Base-by-base conservation (phyloP, 805 yeast species). In the Ogataea paraovalis region DNA sequence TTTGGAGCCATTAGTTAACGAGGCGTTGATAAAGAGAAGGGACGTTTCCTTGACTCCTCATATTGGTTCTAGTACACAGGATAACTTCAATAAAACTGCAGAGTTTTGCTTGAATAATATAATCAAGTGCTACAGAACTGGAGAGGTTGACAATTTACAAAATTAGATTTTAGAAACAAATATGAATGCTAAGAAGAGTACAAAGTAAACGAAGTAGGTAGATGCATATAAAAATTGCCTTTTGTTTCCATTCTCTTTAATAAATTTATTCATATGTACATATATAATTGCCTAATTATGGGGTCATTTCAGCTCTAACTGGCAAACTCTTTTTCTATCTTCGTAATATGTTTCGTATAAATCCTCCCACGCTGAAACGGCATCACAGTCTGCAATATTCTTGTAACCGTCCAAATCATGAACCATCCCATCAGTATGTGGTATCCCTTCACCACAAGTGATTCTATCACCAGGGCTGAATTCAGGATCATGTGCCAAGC, bases 1-100 rank as follows among this genome's bases (percentile, higher is more conserved):
- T 49, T 62, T 77, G 21, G 96, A 87, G 63, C 87, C 87, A 6
- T 43, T 56, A 0, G 74, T 83, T 18, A 73, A 77, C 50, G 67
- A 70, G 13, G 78, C 72, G 30, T 71, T 83, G 37, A 53, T 75
- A 33, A 66, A 69, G 6, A 72, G 91, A 58, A 71, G 78, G 54
- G 89, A 85, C 60, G 86, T 85, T 14, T 65, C 82, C 0, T 65
- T 83, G 39, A 73, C 85, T 12, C 94, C 94, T 2, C 94, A 87
- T 62, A 60, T 85, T 41, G 94, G 88, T 0, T 82, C 88, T 20
- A 75, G 84, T 4, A 83, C 89, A 0, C 60, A 66, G 9, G 83
- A 81, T 50, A 79, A 79, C 55, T 77, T 75, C 51, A 69, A 73
- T 47, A 62, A 64, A 20, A 78, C 86, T 34, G 78, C 84, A 1